Evolutionary conservation across 345 rosid species (phyloP), one percentile per base, ranked within the genome.

Genomic region (Kernera saxatilis): DNA sequence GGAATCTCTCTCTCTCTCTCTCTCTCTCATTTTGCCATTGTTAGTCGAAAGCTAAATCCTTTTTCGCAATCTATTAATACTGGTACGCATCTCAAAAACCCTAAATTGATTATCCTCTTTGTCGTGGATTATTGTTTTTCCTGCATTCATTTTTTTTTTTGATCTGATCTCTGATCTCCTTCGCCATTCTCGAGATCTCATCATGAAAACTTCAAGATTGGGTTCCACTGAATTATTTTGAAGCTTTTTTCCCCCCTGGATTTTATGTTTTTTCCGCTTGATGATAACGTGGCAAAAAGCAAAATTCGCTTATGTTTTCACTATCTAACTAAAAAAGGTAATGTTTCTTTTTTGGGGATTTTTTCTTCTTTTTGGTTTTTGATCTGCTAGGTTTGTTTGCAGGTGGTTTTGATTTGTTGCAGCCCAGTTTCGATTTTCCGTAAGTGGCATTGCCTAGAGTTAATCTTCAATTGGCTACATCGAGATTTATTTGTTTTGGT

Each of bases 71-170:
- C 49, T 60, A 60, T 61, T 18, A n/a, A n/a, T n/a, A 78, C 70
- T 67, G 82, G 84, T 84, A 73, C 63, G 82, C 77, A 68, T 32
- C 66, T 58, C 71, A 56, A 51, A 75, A 81, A 56, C 81, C 83
- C 83, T 79, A 66, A 75, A 1, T 69, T 62, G 37, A 27, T 71
- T 74, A 12, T 27, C 43, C 8, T 61, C 68, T 40, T 15, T 64
- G 18, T 74, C 46, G 6, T 36, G 51, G 5, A 62, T 69, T 53
- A 4, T 75, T 69, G 35, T 71, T 62, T 50, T 58, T 8, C 32
- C 49, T 23, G 25, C 62, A 71, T 12, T 49, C 36, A 8, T 17
- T 49, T 5, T 41, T 7, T 50, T 6, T 57, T 21, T 32, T 58
- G 51, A 72, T 79, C 77, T 70, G 70, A 59, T 72, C 63, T 82